Conservation (phyloP, 1,139 yeast species). For the Blastobotrys buckinghamii region DNA sequence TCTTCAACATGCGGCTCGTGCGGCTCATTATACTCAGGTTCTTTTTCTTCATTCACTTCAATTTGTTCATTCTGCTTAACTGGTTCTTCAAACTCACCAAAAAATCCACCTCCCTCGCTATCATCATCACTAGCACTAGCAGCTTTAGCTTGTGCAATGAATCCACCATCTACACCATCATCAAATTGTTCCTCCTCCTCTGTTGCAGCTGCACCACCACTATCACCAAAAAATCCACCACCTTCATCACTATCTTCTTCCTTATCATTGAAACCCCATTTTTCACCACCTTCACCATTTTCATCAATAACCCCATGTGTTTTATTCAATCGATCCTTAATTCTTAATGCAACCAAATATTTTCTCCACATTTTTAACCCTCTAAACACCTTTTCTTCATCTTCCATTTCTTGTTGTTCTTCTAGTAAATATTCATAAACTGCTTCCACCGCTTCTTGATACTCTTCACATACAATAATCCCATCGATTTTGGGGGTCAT, state of each 20-base stretch:
- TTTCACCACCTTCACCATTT: constrained; percentile 10
- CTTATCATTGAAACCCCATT: constrained; percentile 10
- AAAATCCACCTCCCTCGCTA: background rate
- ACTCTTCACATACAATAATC: constrained; percentile 61
- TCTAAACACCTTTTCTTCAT: constrained; percentile 41
- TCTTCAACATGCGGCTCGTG: background rate
- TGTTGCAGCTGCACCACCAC: no score
- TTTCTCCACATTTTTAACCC: constrained; percentile 71
- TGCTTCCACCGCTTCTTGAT: constrained; percentile 56
- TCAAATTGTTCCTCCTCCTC: no score
- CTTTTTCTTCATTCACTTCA: no score
- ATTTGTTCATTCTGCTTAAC: background rate
- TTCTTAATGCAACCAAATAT: constrained; percentile 64
- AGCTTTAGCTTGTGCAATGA: no score
- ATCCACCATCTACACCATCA: background rate
- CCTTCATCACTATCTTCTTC: constrained; percentile 7
- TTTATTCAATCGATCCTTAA: constrained; percentile 57
- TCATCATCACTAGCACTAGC: no score
- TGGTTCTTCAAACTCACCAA: no score
- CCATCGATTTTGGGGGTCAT: constrained; percentile 71
- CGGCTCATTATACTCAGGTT: background rate
- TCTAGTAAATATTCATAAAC: constrained; percentile 53
- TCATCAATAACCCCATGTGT: constrained; percentile 54
- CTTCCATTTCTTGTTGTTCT: constrained; percentile 45
- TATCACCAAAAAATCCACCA: constrained; percentile 11